phyloP scores from a whole-genome alignment of 1,284 basidiomycete species.

The Boletus sp. region DNA sequence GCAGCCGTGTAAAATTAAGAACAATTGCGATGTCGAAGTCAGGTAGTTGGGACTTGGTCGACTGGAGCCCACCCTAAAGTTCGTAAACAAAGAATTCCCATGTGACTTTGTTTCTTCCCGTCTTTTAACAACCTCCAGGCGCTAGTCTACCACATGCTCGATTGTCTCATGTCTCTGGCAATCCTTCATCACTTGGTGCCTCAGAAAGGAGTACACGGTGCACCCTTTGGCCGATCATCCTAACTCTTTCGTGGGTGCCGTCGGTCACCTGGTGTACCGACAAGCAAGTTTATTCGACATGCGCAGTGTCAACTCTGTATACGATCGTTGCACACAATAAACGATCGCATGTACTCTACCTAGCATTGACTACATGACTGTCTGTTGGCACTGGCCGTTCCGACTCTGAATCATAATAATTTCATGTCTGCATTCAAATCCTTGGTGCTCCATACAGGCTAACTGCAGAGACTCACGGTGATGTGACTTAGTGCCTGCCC shows the following conservation, averaged over 20 bases:
- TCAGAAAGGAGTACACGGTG: constrained; percentile 46
- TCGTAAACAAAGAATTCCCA: neutral
- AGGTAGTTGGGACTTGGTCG: neutral
- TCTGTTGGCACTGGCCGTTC: too few species aligned
- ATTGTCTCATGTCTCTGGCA: constrained; percentile 37
- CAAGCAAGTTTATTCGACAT: too few species aligned
- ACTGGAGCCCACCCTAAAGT: constrained; percentile 45
- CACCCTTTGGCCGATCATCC: constrained; percentile 63
- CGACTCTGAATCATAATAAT: too few species aligned
- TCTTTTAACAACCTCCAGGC: constrained; percentile 66
- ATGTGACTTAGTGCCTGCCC: too few species aligned
- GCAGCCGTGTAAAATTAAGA: neutral
- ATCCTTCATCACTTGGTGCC: constrained; percentile 53
- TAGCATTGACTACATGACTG: too few species aligned
- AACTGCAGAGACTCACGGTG: too few species aligned
- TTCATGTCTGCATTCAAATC: too few species aligned
- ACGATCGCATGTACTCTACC: too few species aligned
- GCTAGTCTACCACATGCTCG: constrained; percentile 55
- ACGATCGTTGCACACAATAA: too few species aligned
- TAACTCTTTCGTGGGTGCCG: constrained; percentile 39
- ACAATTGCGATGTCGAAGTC: too few species aligned
- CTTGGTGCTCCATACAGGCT: too few species aligned
- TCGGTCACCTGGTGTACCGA: constrained; percentile 66
- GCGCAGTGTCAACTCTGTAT: too few species aligned
- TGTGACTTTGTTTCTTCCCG: constrained; percentile 33